These are phyloP conservation scores for Forsythia viridissima DNA, from an alignment of 257 asterid genomes.

Conservation along the genomic window DNA sequence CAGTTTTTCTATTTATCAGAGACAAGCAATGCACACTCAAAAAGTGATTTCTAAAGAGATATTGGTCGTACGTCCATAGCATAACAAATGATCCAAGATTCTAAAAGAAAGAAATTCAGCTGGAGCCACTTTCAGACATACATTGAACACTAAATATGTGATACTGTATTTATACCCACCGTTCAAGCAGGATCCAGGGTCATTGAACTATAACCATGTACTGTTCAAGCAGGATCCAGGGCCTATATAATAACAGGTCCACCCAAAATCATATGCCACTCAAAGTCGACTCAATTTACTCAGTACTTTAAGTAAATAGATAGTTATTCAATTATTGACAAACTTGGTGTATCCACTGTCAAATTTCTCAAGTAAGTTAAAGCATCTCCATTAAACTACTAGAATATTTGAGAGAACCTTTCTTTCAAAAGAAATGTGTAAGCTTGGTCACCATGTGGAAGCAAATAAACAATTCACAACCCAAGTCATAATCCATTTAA, in stretches of 20 bases:
- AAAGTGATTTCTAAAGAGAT: neutral
- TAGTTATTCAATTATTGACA: neutral
- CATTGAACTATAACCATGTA: no score
- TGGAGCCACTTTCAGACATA: neutral
- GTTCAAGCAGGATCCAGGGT: neutral
- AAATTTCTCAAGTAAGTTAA: neutral
- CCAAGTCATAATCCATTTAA: neutral
- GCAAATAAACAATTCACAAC: slow-evolving; percentile 1
- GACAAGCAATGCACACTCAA: neutral
- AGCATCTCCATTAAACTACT: neutral
- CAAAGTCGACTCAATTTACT: neutral
- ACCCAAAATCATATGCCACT: neutral
- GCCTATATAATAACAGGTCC: neutral
- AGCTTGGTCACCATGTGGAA: neutral
- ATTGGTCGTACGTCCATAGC: neutral
- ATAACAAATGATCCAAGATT: neutral
- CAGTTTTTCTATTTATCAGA: neutral
- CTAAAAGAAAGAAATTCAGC: neutral
- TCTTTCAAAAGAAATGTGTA: neutral
- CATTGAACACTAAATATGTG: neutral
- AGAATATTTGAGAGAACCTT: neutral
- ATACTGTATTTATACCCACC: neutral
- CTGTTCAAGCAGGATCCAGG: neutral
- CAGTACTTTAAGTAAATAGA: neutral
- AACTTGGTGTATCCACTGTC: neutral